Evolutionary conservation across 2,329 filamentous ascomycete species (phyloP).

Genomic region (Rhexocercosporidium sp.): DNA sequence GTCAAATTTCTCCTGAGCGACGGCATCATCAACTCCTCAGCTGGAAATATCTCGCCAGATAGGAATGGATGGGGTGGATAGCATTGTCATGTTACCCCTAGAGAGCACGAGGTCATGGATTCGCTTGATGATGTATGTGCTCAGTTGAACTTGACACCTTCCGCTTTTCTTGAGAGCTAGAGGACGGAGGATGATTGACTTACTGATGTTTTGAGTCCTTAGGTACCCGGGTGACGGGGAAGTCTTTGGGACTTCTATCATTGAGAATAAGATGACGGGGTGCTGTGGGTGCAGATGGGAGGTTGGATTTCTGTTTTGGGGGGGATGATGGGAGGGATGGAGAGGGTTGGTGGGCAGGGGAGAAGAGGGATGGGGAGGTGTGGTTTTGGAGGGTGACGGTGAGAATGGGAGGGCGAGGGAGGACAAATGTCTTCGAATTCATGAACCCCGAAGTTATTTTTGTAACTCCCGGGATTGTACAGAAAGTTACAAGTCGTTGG

Average conservation of each 20-base stretch:
- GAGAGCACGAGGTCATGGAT: neutral
- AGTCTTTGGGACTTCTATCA: neutral
- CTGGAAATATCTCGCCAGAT: neutral
- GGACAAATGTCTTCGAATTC: conserved; percentile 42
- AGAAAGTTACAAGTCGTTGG: no score
- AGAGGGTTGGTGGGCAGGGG: conserved; percentile 51
- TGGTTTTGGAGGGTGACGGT: conserved; percentile 60
- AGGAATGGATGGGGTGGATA: neutral
- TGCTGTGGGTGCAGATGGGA: conserved; percentile 46
- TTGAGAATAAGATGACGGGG: no score
- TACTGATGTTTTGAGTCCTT: neutral
- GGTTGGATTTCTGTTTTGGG: conserved; percentile 54
- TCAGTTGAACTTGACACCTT: no score
- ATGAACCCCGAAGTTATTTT: no score
- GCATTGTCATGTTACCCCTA: neutral
- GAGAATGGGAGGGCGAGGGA: conserved; percentile 55
- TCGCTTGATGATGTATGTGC: no score
- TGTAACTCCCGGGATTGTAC: no score
- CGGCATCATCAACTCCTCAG: neutral
- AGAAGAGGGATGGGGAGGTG: conserved; percentile 46
- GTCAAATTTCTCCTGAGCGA: no score
- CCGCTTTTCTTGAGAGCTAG: no score
- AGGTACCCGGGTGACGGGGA: neutral
- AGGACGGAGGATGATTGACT: neutral
- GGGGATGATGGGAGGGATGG: conserved; percentile 60